These are phyloP conservation scores for Aspergillus floridensis DNA, from an alignment of 2,329 filamentous ascomycete genomes.

Conservation along the genomic window DNA sequence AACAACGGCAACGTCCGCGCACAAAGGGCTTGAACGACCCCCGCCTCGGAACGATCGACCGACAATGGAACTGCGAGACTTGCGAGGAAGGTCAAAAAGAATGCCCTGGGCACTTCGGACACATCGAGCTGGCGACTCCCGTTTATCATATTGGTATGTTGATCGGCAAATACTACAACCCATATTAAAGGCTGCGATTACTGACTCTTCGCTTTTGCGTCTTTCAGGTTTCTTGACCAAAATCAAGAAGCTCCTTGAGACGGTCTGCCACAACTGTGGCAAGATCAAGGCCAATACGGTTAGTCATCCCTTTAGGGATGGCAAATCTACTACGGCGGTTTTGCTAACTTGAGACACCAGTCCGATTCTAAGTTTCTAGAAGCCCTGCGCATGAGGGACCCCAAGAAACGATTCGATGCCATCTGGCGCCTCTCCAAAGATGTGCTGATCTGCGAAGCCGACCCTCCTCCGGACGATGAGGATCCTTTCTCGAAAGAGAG, in stretches of 20 bases:
- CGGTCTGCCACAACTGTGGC: conserved; percentile 98
- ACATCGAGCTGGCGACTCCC: conserved; percentile 95
- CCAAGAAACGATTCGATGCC: conserved; percentile 88
- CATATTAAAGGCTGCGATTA: conserved; percentile 1
- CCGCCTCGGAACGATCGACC: conserved; percentile 92
- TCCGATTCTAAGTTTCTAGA: conserved; percentile 78
- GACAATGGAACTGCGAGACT: conserved; percentile 91
- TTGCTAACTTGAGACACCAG: conserved; percentile 56
- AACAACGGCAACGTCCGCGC: conserved; percentile 84
- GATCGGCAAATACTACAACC: background rate
- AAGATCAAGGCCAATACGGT: conserved; percentile 97
- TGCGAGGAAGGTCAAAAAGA: conserved; percentile 94
- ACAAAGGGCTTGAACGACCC: conserved; percentile 93
- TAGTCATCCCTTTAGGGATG: conserved; percentile 67
- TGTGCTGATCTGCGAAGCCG: conserved; percentile 79
- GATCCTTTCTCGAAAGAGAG: conserved; percentile 67
- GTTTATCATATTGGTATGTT: conserved; percentile 76
- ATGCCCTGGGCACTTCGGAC: conserved; percentile 96
- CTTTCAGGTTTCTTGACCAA: conserved; percentile 88
- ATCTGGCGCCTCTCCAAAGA: conserved; percentile 92
- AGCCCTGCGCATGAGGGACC: conserved; percentile 81
- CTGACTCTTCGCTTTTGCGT: conserved; percentile 24
- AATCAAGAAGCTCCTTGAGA: conserved; percentile 98
- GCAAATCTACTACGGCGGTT: conserved; percentile 52
- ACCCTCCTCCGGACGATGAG: conserved; percentile 64